These are phyloP conservation scores for Sutorius australiensis DNA, from an alignment of 768 basidiomycete genomes.

Conservation along the genomic window DNA sequence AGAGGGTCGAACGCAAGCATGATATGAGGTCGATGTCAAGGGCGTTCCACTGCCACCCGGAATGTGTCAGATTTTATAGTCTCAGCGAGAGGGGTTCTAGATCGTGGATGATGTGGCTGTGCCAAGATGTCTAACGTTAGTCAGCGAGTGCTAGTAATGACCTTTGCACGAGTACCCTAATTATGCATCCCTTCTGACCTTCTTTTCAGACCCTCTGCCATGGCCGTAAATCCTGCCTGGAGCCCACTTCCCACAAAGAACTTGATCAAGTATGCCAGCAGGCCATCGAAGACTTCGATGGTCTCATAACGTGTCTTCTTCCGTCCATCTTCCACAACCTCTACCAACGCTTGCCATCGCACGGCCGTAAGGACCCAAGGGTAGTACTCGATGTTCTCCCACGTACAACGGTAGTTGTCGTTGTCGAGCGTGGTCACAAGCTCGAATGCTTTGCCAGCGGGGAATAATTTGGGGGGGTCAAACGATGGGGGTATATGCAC, in stretches of 20 bases:
- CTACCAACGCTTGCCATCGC: slow-evolving; percentile 60
- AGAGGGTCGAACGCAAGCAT: slow-evolving; percentile 21
- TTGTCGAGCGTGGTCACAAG: slow-evolving; percentile 49
- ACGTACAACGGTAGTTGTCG: slow-evolving; percentile 53
- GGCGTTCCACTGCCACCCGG: background rate
- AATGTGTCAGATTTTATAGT: slow-evolving; percentile 18
- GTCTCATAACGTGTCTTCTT: slow-evolving; percentile 61
- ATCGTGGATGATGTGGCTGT: slow-evolving; percentile 23
- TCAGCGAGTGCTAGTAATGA: slow-evolving; percentile 7
- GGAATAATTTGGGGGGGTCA: slow-evolving; percentile 32
- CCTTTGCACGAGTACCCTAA: no score
- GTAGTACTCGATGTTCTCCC: slow-evolving; percentile 44
- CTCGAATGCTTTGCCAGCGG: slow-evolving; percentile 40
- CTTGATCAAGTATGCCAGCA: slow-evolving; percentile 51
- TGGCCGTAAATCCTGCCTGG: slow-evolving; percentile 44
- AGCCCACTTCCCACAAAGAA: slow-evolving; percentile 43
- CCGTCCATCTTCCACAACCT: slow-evolving; percentile 41
- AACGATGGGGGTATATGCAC: slow-evolving; percentile 63
- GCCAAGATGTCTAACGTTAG: slow-evolving; percentile 21
- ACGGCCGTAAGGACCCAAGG: slow-evolving; percentile 48
- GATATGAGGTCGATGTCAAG: background rate
- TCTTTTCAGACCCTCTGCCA: slow-evolving; percentile 55
- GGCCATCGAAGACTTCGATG: slow-evolving; percentile 55
- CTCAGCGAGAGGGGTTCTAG: slow-evolving; percentile 14
- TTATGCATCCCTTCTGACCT: slow-evolving; percentile 37